phyloP scores from a whole-genome alignment of 345 rosid species.

The Laguncularia racemosa region DNA sequence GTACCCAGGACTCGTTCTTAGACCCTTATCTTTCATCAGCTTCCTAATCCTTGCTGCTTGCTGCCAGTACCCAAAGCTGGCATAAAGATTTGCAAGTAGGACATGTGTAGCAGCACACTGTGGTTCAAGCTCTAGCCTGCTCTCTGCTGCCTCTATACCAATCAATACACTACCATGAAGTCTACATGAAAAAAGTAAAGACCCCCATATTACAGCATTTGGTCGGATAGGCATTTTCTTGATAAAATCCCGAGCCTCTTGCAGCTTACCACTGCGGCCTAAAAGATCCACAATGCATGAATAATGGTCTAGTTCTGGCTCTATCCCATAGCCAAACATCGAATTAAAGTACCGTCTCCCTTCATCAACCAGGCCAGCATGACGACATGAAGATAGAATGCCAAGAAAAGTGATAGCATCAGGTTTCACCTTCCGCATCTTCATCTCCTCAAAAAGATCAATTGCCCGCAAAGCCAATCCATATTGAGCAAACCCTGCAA shows the following conservation, averaged over 20 bases:
- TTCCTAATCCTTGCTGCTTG: conserved; percentile 68
- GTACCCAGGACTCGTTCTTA: conserved; percentile 59
- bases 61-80: conserved; percentile 59
- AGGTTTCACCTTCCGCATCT: conserved; percentile 29
- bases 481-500: conserved; percentile 80
- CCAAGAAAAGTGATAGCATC: conserved; percentile 83
- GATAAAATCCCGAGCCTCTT: conserved; percentile 59
- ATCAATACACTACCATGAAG: conserved; percentile 58
- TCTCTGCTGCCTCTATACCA: conserved; percentile 82
- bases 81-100: conserved; percentile 71
- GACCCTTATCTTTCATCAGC: conserved; percentile 68
- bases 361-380: conserved; percentile 59
- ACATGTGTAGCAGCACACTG: conserved; percentile 71
- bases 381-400: conserved; percentile 79
- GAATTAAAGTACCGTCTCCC: conserved; percentile 49
- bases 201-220: conserved; percentile 81
- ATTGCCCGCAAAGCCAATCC: conserved; percentile 57
- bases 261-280: conserved; percentile 64
- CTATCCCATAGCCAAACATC: conserved; percentile 48
- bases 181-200: conserved; percentile 76
- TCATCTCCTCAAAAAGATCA: conserved; percentile 61
- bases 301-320: conserved; percentile 64
- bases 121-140: conserved; percentile 62
- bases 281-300: conserved; percentile 92
- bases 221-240: conserved; percentile 58